These are phyloP conservation scores for Chaetothyriales sp. DNA, from an alignment of 2,329 filamentous ascomycete genomes.

Conservation along the genomic window DNA sequence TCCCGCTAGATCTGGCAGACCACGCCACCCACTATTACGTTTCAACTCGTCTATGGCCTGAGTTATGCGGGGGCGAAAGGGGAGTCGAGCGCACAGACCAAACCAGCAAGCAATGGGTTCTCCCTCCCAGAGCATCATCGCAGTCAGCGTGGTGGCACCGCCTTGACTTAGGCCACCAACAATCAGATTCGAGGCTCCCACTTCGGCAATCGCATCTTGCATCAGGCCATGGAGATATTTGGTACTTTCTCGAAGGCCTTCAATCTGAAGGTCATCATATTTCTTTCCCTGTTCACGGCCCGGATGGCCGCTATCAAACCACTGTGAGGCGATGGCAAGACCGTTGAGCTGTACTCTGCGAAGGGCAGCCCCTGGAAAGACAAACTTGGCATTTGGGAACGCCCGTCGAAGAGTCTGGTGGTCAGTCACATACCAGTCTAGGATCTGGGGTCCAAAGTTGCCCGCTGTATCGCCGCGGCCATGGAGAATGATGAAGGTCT, in stretches of 20 bases:
- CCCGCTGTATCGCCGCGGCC: slow-evolving; percentile 32
- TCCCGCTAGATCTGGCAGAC: slow-evolving; percentile 14
- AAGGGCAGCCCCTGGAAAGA: slow-evolving; percentile 37
- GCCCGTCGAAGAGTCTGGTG: slow-evolving; percentile 19
- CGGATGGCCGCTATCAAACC: slow-evolving; percentile 30
- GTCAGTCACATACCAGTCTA: slow-evolving; percentile 18
- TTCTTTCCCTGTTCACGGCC: slow-evolving; percentile 15
- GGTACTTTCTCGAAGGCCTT: slow-evolving; percentile 31
- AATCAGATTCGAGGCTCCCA: slow-evolving; percentile 29
- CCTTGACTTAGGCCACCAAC: slow-evolving; percentile 42
- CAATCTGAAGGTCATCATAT: slow-evolving; percentile 25
- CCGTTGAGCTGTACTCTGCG: slow-evolving; percentile 28
- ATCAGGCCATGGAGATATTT: slow-evolving; percentile 28
- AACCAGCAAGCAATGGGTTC: slow-evolving; percentile 25
- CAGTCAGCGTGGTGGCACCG: slow-evolving; percentile 32
- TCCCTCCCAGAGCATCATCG: slow-evolving; percentile 32
- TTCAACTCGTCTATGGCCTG: neutral
- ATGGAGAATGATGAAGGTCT: slow-evolving; percentile 32
- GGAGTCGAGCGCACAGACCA: slow-evolving; percentile 35
- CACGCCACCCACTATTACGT: neutral
- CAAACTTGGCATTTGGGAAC: slow-evolving; percentile 33
- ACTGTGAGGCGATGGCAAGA: slow-evolving; percentile 28
- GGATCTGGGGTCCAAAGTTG: slow-evolving; percentile 28
- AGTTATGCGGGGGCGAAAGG: slow-evolving; percentile 20
- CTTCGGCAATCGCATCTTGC: slow-evolving; percentile 21